Evolutionary conservation across 192 early-diverging fungal genomes (phyloP), one percentile per base, ranked within the genome.

Genomic region (Coemansia sp.): DNA sequence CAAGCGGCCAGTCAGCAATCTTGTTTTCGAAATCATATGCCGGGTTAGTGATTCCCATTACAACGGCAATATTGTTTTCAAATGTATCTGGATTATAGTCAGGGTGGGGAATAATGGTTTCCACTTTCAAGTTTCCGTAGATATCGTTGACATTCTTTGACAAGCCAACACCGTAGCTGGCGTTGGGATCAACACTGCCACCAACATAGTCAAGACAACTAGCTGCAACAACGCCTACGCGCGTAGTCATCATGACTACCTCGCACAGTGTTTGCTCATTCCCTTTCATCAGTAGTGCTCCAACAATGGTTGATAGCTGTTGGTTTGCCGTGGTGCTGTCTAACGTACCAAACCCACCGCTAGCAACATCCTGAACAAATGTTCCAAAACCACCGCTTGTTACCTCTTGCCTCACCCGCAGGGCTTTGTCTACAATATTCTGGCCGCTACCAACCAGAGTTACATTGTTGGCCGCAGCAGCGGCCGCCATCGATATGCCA

Each of bases 1-100:
- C 63, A 14, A 15, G 11, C 2, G 53, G 63, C 63, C 63, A 65
- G 32, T 65, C 63, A 29, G 63, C 23, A 47, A 65, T 65, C 4
- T 43, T 27, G 45, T 69, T 57, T 27, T 15, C 17, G 5, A 57
- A 69, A 6, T 17, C 4, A 39, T n/a, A 11, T 10, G 5, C 8
- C 15, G 22, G 10, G 23, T 37, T 21, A 5, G 4, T 12, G 5
- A 1, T 11, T 11, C n/a, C 7, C 41, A 58, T 39, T 15, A 75
- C 48, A 21, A 75, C 35, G 9, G 73, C 73, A 53, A 75, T 14
- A 47, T 75, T 75, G 59, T 75, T 75, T 38, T 63, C 73, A 61
- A 69, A 62, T 12, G 58, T 75, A 14, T 47, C 10, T 1, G 63
- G 53, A 27, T 75, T 69, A 47, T 62, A 75, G 4, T 56, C n/a